Base-by-base conservation (phyloP, 1,284 basidiomycete genomes). In the Ustilago nuda region DNA sequence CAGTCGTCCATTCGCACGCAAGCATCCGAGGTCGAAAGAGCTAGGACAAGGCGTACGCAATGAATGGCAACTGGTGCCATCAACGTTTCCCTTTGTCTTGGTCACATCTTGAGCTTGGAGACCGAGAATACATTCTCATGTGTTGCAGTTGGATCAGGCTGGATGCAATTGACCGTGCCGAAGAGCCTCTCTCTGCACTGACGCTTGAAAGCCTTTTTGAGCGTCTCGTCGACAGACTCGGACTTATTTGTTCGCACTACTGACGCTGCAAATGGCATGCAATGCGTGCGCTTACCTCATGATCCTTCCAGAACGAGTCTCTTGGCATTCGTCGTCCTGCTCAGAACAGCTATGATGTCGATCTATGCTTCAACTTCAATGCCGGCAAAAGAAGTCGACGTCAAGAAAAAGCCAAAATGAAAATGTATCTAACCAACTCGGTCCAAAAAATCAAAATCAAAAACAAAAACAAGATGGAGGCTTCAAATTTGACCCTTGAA, bases 401-500 rank as follows among this genome's bases (percentile, higher is more conserved):
- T 43, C 33, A 30, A 27, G 32, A 53, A 69, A 62, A 53, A 23
- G 8, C n/a, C 17, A 33, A 63, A 36, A 32, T 13, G 46, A 61
- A 56, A 50, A 56, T 39, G 27, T 30, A 17, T 9, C 37, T 15
- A 23, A 41, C 51, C 56, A 46, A 45, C 46, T 54, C n/a, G 46
- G 4, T 48, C 53, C 53, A 46, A 60, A 62, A 68, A 63, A 69
- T n/a, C n/a, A n/a, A n/a, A n/a, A n/a, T n/a, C n/a, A n/a, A n/a
- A n/a, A 27, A 27, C 23, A 27, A 27, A 27, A 27, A 27, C n/a
- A n/a, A n/a, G n/a, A n/a, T n/a, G 23, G 23, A 69, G 67, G 67
- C 56, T 30, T 11, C 57, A 35, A 69, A 69, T 64, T 52, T 56
- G 43, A 32, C 45, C 32, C 15, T 23, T 41, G 11, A 30, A 39